Percentiles rank a stretch among this genome's conserved stretches.
These are phyloP conservation scores for Adansonia rubrostipa DNA, from an alignment of 441 rosid genomes.

Conservation along the genomic window DNA sequence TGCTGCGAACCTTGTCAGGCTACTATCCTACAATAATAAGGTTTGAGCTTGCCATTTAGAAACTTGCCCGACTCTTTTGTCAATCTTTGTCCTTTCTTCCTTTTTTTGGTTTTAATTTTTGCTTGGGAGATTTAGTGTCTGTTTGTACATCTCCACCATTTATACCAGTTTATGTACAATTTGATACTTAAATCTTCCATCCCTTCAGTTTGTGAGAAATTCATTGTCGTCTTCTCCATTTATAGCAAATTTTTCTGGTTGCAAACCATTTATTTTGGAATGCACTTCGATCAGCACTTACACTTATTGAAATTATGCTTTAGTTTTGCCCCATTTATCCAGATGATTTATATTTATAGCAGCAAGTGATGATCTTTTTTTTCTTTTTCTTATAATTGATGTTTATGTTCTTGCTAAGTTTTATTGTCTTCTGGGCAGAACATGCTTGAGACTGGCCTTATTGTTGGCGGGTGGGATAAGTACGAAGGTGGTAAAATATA, in stretches of 20 bases:
- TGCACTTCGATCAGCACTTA: not conserved
- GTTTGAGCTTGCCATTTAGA: too few relatives aligned
- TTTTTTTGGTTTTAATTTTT: not conserved
- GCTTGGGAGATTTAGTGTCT: not conserved
- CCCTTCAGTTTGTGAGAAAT: conserved; percentile 8
- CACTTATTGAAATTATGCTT: not conserved
- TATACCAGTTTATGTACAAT: not conserved
- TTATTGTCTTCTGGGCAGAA: conserved; percentile 53
- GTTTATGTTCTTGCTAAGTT: not conserved
- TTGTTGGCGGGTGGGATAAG: conserved; percentile 75
- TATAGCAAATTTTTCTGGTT: not conserved
- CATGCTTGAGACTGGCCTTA: conserved; percentile 85
- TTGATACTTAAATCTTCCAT: not conserved
- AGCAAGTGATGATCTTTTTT: not conserved
- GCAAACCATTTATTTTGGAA: not conserved
- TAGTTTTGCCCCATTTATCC: not conserved
- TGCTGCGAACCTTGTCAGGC: conserved; percentile 88
- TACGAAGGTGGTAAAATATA: conserved; percentile 95
- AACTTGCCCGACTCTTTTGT: not conserved
- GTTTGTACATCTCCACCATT: not conserved
- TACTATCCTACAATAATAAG: conserved; percentile 82
- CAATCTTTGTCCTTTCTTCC: not conserved
- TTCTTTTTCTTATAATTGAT: conserved; percentile 12
- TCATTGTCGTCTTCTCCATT: not conserved
- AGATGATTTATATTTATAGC: conserved; percentile 4